Evolutionary conservation across 305 asterid genomes (phyloP).

Genomic region (Fraxinus baroniana): DNA sequence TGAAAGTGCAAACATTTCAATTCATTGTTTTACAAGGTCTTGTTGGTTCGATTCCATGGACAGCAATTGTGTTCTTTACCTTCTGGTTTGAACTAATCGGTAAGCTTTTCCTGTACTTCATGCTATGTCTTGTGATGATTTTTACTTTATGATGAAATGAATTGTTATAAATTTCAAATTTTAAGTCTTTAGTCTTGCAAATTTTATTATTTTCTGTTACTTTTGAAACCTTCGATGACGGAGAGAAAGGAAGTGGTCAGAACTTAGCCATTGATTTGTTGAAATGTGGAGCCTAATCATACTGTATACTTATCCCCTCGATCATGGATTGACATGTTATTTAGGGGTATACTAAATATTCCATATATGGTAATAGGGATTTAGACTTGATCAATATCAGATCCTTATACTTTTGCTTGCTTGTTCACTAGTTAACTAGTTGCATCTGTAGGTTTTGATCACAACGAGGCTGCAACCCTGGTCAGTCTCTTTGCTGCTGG

Average conservation of each 20-base stretch:
- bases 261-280: background rate
- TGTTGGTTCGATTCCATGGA: constrained; percentile 92
- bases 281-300: background rate
- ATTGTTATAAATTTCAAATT: background rate
- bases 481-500: constrained; percentile 89
- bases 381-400: background rate
- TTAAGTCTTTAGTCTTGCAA: background rate
- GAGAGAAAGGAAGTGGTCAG: background rate
- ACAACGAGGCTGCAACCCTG: constrained; percentile 73
- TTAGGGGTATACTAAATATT: too few species aligned
- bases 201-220: background rate
- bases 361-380: too few species aligned
- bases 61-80: constrained; percentile 87
- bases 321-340: background rate
- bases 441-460: constrained; percentile 74
- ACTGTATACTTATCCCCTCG: background rate
- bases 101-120: constrained; percentile 28
- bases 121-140: background rate
- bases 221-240: background rate
- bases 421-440: background rate
- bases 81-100: constrained; percentile 91
- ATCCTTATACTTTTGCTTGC: background rate
- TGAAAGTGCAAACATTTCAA: constrained; percentile 82
- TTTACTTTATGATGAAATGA: background rate
- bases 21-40: constrained; percentile 92